Percentiles rank a stretch among this genome's conserved stretches.
phyloP scores from a whole-genome alignment of 2,329 filamentous ascomycete genomes.

The Monascus ruber region DNA sequence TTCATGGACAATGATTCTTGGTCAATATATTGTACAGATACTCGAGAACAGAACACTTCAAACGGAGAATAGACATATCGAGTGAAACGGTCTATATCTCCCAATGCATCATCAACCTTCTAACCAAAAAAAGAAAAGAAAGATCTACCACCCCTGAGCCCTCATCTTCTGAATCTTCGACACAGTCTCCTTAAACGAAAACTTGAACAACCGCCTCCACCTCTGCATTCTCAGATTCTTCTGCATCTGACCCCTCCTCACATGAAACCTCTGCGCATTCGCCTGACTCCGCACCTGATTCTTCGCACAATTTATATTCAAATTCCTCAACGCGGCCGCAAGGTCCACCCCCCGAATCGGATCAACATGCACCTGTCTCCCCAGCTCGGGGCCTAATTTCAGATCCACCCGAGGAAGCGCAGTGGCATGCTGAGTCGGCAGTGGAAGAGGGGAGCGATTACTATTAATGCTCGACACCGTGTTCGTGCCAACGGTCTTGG shows the following conservation, averaged over 20 bases:
- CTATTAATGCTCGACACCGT: slow-evolving; percentile 8
- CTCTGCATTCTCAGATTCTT: slow-evolving; percentile 28
- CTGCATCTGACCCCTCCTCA: slow-evolving; percentile 29
- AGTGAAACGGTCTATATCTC: background rate
- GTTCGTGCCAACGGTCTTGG: slow-evolving; percentile 9
- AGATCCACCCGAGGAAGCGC: slow-evolving; percentile 10
- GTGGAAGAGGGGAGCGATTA: slow-evolving; percentile 2
- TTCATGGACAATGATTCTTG: slow-evolving; percentile 1
- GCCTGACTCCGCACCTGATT: slow-evolving; percentile 25
- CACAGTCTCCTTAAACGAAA: slow-evolving; percentile 32
- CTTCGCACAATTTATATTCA: slow-evolving; percentile 13
- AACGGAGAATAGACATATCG: background rate
- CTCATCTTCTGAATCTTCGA: slow-evolving; percentile 33
- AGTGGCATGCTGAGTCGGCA: slow-evolving; percentile 8
- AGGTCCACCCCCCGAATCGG: slow-evolving; percentile 22
- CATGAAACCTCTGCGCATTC: slow-evolving; percentile 28
- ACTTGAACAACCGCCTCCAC: slow-evolving; percentile 35
- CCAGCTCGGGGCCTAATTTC: slow-evolving; percentile 27
- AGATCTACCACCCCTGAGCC: slow-evolving; percentile 34
- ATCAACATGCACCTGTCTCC: slow-evolving; percentile 24
- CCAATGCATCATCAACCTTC: background rate
- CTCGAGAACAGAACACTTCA: slow-evolving; percentile 6
- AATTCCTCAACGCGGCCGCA: slow-evolving; percentile 14
- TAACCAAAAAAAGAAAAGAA: background rate
- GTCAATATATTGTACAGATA: slow-evolving; percentile 2